Evolutionary conservation across 768 basidiomycete genomes (phyloP).

Genomic region (Hortiboletus campestris): DNA sequence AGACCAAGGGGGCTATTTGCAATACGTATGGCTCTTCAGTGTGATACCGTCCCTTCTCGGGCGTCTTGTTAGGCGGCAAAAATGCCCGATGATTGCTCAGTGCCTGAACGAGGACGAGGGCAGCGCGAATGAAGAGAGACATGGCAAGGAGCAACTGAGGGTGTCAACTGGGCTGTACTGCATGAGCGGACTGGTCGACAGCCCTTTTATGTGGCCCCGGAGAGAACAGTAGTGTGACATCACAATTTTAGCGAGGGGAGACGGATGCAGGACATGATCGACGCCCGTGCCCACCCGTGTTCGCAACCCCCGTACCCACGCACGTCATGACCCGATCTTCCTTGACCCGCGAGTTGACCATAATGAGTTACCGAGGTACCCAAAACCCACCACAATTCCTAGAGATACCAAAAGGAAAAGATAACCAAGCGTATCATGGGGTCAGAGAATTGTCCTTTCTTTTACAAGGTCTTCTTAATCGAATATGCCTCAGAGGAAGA

Average conservation of each 20-base stretch:
- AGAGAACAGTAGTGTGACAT: background rate
- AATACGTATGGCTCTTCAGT: conserved; percentile 50
- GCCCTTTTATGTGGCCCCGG: conserved; percentile 19
- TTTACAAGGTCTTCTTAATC: background rate
- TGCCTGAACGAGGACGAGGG: conserved; percentile 49
- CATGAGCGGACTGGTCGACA: background rate
- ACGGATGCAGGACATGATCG: background rate
- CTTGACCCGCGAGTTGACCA: background rate
- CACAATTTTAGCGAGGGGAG: conserved; percentile 2
- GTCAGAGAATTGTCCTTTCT: background rate
- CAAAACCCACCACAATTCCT: background rate
- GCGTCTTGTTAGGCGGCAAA: conserved; percentile 57
- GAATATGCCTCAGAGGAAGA: background rate
- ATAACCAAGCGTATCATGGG: background rate
- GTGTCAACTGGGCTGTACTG: background rate
- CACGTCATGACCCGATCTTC: conserved; percentile 8
- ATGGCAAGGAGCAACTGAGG: conserved; percentile 29
- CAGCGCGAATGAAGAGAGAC: conserved; percentile 44
- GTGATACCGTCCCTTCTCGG: conserved; percentile 49
- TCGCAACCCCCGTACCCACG: background rate
- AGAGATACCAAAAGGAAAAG: background rate
- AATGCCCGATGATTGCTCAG: conserved; percentile 50
- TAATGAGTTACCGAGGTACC: background rate
- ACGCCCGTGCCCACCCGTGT: conserved; percentile 3
- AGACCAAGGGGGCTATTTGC: conserved; percentile 54